phyloP scores from a whole-genome alignment of 306 rosid species.

The Senna siamea region DNA sequence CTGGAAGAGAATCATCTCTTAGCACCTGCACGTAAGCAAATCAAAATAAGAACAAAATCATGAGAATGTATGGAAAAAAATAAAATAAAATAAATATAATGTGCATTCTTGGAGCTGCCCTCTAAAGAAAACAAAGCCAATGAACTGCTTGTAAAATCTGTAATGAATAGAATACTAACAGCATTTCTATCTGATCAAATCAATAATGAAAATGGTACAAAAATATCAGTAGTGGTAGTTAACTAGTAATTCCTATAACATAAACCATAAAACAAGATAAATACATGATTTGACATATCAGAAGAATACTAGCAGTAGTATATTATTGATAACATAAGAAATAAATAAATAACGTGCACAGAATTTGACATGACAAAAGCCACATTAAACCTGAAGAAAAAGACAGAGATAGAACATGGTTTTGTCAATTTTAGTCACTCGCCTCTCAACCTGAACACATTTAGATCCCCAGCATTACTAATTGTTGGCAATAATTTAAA shows the following conservation, averaged over 20 bases:
- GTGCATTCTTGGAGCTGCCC: conserved; percentile 3
- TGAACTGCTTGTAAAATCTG: conserved; percentile 1
- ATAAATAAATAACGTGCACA: too few species aligned
- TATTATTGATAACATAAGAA: background rate
- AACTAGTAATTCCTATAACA: background rate
- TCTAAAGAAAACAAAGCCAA: background rate
- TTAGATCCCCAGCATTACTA: background rate
- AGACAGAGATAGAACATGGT: background rate
- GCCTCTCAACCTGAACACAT: background rate
- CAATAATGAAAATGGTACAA: conserved; percentile 7
- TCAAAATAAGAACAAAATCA: background rate
- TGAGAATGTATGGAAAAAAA: conserved; percentile 19
- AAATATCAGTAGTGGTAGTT: background rate
- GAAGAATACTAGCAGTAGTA: background rate
- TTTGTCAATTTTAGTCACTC: background rate
- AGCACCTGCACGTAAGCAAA: conserved; percentile 63
- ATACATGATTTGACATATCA: conserved; percentile 13
- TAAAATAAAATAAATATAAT: too few species aligned
- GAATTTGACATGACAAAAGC: too few species aligned
- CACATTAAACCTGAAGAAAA: too few species aligned
- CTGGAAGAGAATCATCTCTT: conserved; percentile 90
- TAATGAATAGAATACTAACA: background rate
- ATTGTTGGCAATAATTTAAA: background rate
- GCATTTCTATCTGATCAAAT: background rate
- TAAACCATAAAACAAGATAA: too few species aligned